These are phyloP conservation scores for Eremochloa ophiuroides DNA, from an alignment of 176 grass and related monocot species.

Conservation along the genomic window DNA sequence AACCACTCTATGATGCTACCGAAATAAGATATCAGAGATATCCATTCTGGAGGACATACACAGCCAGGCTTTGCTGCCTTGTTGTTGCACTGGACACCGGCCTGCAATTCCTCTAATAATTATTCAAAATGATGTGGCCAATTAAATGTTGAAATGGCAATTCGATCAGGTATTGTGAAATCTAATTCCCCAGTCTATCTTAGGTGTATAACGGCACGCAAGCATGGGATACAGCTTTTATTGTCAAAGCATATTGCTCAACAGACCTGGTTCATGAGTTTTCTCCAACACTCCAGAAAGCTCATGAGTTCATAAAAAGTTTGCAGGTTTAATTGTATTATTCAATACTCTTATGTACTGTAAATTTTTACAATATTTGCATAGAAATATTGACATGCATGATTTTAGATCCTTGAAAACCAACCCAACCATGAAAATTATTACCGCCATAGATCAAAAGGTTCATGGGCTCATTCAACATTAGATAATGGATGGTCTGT, in stretches of 20 bases:
- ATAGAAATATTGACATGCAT: background rate
- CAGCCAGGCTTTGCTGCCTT: background rate
- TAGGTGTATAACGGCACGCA: conserved; percentile 53
- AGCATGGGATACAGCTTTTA: conserved; percentile 58
- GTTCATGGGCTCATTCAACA: conserved; percentile 35
- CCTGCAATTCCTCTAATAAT: background rate
- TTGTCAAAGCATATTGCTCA: conserved; percentile 41
- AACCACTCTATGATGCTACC: background rate
- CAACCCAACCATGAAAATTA: background rate
- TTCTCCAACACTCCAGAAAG: conserved; percentile 26
- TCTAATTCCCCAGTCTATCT: background rate
- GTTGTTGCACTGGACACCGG: background rate
- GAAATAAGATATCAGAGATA: background rate
- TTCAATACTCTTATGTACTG: background rate
- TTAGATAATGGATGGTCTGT: conserved; percentile 31
- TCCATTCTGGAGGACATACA: background rate
- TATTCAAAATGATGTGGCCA: background rate
- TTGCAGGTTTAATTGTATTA: conserved; percentile 11
- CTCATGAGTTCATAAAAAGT: conserved; percentile 35
- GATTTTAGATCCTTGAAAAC: conserved; percentile 17
- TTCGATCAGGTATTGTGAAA: background rate
- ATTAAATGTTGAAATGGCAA: background rate
- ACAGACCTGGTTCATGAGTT: conserved; percentile 42
- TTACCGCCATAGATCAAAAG: conserved; percentile 34
- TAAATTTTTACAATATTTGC: background rate